Conservation (phyloP, 1,139 yeast genomes). For the Zhuliangozyma blackwelliae region DNA sequence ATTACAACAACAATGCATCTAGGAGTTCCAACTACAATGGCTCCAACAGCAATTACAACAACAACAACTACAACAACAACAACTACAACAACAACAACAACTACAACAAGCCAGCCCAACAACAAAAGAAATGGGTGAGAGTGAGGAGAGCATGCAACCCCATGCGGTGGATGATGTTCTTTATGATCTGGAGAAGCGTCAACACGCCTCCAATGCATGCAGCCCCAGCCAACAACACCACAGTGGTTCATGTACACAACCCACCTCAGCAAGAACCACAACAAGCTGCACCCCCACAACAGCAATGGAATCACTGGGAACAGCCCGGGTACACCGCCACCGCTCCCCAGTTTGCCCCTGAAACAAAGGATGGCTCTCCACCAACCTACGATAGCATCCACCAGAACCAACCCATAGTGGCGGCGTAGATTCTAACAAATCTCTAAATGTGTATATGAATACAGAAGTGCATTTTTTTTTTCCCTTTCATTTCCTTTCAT, state of each 20-base stretch:
- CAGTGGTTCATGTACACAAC: conserved; percentile 2
- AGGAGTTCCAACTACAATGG: not conserved
- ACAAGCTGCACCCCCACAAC: not conserved
- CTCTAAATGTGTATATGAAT: no score
- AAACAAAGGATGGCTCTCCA: no score
- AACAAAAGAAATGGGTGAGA: conserved; percentile 1
- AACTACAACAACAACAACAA: conserved; percentile 1
- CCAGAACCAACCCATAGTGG: no score
- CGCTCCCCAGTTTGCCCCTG: no score
- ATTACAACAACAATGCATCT: not conserved
- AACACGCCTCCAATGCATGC: conserved; percentile 3
- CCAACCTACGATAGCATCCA: no score
- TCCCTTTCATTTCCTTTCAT: no score
- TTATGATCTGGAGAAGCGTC: conserved; percentile 4
- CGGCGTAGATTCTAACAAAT: no score
- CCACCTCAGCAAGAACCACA: conserved; percentile 1
- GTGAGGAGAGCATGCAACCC: conserved; percentile 5
- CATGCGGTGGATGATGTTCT: conserved; percentile 4
- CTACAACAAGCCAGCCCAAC: not conserved
- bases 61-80: conserved; percentile 1
- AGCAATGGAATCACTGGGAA: no score
- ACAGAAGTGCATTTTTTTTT: no score
- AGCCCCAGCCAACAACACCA: not conserved
- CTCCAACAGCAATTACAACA: conserved; percentile 1
- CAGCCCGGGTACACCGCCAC: no score